Evolutionary conservation across 2,329 filamentous ascomycete genomes (phyloP).

Genomic region (Pleochaeta shiraiana): DNA sequence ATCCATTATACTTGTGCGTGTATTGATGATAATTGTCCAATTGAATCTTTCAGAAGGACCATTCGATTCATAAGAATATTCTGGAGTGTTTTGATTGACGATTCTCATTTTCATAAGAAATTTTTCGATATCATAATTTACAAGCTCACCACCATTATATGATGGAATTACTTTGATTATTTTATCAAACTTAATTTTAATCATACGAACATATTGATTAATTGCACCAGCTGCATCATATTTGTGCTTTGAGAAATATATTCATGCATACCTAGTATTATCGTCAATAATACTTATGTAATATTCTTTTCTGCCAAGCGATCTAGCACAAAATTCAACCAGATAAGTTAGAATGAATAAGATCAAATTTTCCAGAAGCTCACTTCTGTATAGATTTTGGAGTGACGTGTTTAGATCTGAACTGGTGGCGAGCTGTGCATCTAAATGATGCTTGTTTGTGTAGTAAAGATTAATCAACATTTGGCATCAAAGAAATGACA

Average conservation of each 20-base stretch:
- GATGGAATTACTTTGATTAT: neutral
- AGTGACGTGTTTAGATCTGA: neutral
- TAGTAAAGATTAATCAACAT: neutral
- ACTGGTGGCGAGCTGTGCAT: neutral
- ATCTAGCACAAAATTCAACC: neutral
- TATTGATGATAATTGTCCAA: neutral
- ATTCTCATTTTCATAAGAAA: neutral
- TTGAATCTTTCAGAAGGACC: neutral
- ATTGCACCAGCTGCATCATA: neutral
- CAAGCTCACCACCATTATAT: neutral
- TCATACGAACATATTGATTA: neutral
- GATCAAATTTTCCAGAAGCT: neutral
- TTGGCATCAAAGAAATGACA: neutral
- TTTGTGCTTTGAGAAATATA: neutral
- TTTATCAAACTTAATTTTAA: neutral
- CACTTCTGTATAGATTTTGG: neutral
- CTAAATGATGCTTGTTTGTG: neutral
- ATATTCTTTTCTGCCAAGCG: neutral
- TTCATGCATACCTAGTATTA: neutral
- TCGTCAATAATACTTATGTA: neutral
- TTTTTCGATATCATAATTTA: too few species aligned
- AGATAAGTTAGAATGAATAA: neutral
- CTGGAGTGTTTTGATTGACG: neutral
- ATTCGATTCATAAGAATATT: neutral
- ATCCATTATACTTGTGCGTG: neutral